These are phyloP conservation scores for Phallus indusiatus DNA, from an alignment of 768 basidiomycete species.

Conservation along the genomic window DNA sequence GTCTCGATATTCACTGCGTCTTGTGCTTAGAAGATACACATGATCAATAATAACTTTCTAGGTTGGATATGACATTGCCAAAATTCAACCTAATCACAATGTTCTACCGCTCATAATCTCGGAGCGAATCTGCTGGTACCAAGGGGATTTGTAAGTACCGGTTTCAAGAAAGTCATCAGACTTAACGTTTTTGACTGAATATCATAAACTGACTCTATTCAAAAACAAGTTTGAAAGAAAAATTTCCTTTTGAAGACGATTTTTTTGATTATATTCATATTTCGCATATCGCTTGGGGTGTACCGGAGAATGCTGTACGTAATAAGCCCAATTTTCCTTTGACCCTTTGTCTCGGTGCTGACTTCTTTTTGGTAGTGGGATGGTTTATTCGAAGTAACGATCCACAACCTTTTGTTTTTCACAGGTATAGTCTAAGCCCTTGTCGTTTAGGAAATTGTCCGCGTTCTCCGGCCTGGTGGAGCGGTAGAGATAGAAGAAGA, in stretches of 20 bases:
- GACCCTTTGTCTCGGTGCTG: constrained; percentile 1
- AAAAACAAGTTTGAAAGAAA: constrained; percentile 54
- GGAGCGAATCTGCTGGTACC: constrained; percentile 56
- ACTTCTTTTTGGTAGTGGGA: constrained; percentile 43
- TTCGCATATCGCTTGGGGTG: constrained; percentile 50
- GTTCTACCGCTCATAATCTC: constrained; percentile 43
- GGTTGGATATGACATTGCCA: constrained; percentile 75
- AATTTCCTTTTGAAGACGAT: constrained; percentile 72
- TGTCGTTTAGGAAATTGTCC: constrained; percentile 53
- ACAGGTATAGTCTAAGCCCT: background rate
- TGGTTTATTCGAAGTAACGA: constrained; percentile 48
- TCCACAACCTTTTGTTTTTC: background rate
- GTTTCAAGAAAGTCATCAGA: background rate
- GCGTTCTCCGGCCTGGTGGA: constrained; percentile 61
- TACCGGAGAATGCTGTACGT: constrained; percentile 41
- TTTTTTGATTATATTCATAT: constrained; percentile 79
- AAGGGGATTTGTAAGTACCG: constrained; percentile 63
- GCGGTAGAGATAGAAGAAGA: constrained; percentile 66
- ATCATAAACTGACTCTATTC: background rate
- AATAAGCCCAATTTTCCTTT: background rate
- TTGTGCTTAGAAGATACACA: background rate
- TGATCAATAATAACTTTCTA: constrained; percentile 19
- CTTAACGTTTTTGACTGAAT: constrained; percentile 5
- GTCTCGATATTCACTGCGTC: constrained; percentile 7
- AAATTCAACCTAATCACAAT: constrained; percentile 52